Base-by-base conservation (phyloP, 805 yeast species). In the Suhomyces tanzawaensis region DNA sequence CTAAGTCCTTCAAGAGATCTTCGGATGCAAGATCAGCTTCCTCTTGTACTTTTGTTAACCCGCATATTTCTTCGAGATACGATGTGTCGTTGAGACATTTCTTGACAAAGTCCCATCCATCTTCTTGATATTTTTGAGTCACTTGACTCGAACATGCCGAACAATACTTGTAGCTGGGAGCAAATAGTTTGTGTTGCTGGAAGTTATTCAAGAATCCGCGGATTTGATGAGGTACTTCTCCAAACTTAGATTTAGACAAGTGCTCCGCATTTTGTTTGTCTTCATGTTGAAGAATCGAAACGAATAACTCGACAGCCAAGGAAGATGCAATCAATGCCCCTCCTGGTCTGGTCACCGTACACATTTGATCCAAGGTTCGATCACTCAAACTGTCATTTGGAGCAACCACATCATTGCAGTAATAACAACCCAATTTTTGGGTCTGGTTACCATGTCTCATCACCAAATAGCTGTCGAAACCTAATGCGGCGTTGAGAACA, bases 301-400 rank as follows among this genome's bases (percentile, higher is more conserved):
- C 85, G 44, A 88, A 54, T 4, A 93, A 62, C 57, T 93, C 99
- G 1, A 86, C 95, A 0, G 95, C 95, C 25, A 82, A 64, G 0
- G 96, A 79, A 0, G 95, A 77, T 0, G 98, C 97, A 62, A 88
- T 65, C 51, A 85, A 65, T 0, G 99, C 96, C 1, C 85, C 90
- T 0, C 99, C 99, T 0, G 99, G 98, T 28, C 99, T 71, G 0
- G 99, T 93, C 1, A 93, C 99, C 0, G 99, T 93, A 55, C 99
- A 93, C 97, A 93, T 93, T 60, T 93, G 98, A 62, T 93, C 99
- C 40, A 93, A 66, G 0, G 97, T 85, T 36, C 95, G 71, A 53
- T 89, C 95, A 0, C 86, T 72, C n/a, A 87, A 63, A 41, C 95
- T 83, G 57, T 93, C 95, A 2, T 79, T 69, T 0, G 99, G 99